Conservation (phyloP, 2,329 filamentous ascomycete genomes). For the Xylariaceae sp. region DNA sequence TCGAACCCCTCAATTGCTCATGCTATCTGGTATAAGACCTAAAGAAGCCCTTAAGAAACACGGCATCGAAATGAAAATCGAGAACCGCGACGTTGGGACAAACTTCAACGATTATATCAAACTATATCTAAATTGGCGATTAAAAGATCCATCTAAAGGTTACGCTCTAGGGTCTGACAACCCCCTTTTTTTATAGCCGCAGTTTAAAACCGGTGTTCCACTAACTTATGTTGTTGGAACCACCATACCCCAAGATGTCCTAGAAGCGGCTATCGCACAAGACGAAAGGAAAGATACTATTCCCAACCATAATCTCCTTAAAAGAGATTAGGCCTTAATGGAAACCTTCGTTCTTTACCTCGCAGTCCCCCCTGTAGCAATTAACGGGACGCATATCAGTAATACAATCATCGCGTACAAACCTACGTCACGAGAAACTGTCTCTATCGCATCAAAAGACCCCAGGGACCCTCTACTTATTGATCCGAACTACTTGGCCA, state of each 20-base stretch:
- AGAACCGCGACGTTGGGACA: conserved; percentile 16
- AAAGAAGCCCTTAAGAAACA: conserved; percentile 10
- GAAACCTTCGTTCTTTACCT: conserved; percentile 25
- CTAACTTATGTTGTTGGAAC: conserved; percentile 17
- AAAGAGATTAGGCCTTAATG: conserved; percentile 19
- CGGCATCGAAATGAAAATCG: conserved; percentile 15
- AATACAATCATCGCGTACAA: conserved; percentile 16
- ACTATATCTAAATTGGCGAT: conserved; percentile 21
- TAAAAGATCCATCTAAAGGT: conserved; percentile 23
- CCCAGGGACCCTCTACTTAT: conserved; percentile 16
- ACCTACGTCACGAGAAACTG: conserved; percentile 21
- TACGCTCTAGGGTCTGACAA: conserved; percentile 22
- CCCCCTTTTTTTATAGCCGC: conserved; percentile 17
- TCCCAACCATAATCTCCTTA: conserved; percentile 19
- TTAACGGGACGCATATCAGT: conserved; percentile 18
- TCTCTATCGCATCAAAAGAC: conserved; percentile 18
- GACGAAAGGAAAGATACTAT: conserved; percentile 19
- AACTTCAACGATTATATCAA: conserved; percentile 20
- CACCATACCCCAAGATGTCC: conserved; percentile 7
- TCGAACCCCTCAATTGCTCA: conserved; percentile 19
- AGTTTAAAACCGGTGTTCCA: conserved; percentile 17
- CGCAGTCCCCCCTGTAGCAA: conserved; percentile 3
- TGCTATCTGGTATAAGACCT: conserved; percentile 21
- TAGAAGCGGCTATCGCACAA: conserved; percentile 20
- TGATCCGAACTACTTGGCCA: conserved; percentile 21